Evolutionary conservation across 345 rosid species (phyloP), one percentile per base, ranked within the genome.

Genomic region (Corchorus olitorius): DNA sequence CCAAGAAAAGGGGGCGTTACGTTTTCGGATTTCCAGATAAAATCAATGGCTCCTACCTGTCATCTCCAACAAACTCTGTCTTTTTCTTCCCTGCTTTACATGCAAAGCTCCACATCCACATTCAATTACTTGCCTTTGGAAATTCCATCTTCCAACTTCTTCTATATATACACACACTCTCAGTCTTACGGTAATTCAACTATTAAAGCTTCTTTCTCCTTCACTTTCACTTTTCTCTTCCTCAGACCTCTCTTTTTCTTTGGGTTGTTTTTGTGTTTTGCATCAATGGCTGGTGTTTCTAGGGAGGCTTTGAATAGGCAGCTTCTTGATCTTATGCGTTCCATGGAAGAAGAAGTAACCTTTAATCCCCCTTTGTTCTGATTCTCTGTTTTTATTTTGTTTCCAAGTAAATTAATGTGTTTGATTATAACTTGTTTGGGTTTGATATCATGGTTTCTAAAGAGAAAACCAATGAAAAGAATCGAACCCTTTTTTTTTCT

Each of bases 311-410:
- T 76, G 65, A 48, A 27, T 45, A 13, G 19, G 15, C 70, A 72
- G n/a, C 70, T 80, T 58, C 45, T 58, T 27, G 70, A 66, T 10
- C 15, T n/a, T 5, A 76, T 80, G 17, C 34, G 19, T 43, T 49
- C 64, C 15, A 76, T 80, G 80, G 80, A 80, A 65, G 39, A 49
- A 20, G 80, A 80, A 58, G 80, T 80, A 76, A 49, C 43, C 41
- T 15, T 19, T 3, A 35, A 33, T n/a, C 33, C 72, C 54, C 8
- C 10, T 9, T 55, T 1, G 10, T 20, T 16, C 0, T 16, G 1
- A n/a, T 49, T 9, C 17, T 53, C 6, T 43, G 19, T 3, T 74
- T 15, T 41, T 27, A 27, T 0, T 43, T 3, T 19, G 14, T 4
- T 12, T 58, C 19, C 9, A 27, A 27, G 27, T 27, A 27, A 27